Conservation (phyloP, 2,329 filamentous ascomycete species). For the Penicillium janthinellum region DNA sequence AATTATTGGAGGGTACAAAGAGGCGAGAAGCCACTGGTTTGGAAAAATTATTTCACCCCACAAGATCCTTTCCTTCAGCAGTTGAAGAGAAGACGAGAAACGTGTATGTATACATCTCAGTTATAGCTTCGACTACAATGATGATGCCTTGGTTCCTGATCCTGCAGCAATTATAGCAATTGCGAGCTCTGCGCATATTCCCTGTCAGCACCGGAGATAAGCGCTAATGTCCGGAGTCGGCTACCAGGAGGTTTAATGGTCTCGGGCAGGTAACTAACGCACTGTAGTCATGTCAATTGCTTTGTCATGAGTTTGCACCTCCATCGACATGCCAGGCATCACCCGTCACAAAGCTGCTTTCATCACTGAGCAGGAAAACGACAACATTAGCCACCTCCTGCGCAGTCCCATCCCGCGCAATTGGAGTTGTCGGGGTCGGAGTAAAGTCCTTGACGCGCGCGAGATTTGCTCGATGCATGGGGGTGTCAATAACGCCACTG, state of each 20-base stretch:
- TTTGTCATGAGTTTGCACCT: background rate
- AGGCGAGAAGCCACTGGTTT: constrained; percentile 32
- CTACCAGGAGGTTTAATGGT: background rate
- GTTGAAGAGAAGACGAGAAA: background rate
- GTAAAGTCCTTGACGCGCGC: background rate
- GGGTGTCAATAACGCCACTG: constrained; percentile 24
- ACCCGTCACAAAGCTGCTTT: constrained; percentile 18
- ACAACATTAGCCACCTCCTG: constrained; percentile 3
- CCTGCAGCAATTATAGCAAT: background rate
- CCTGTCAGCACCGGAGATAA: background rate
- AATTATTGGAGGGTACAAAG: constrained; percentile 39
- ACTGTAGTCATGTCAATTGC: background rate
- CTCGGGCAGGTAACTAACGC: too few relatives aligned
- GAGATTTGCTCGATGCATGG: background rate
- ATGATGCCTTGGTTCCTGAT: background rate
- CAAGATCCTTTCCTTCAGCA: constrained; percentile 1
- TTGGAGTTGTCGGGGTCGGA: background rate
- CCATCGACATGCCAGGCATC: constrained; percentile 3
- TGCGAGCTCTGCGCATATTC: background rate
- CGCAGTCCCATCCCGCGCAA: background rate
- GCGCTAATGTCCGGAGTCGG: background rate
- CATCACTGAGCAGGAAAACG: constrained; percentile 16
- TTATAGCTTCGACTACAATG: background rate
- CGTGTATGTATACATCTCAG: background rate
- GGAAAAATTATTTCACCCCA: constrained; percentile 8